These are phyloP conservation scores for Warburgia ugandensis DNA, from an alignment of 164 flowering plant genomes.

Conservation along the genomic window DNA sequence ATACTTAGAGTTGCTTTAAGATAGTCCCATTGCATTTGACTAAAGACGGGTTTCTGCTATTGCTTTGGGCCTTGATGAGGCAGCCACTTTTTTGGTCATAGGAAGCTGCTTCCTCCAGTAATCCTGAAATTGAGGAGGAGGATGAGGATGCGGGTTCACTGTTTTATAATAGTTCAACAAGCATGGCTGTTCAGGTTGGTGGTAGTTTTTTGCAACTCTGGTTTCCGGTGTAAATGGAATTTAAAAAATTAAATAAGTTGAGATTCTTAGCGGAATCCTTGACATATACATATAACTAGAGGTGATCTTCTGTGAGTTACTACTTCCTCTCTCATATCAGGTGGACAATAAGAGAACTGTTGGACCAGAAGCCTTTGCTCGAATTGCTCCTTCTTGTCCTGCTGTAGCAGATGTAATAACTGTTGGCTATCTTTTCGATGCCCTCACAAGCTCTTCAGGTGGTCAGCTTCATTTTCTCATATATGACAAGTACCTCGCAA, in stretches of 20 bases:
- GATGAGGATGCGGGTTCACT: slow-evolving; percentile 77
- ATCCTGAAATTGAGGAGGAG: slow-evolving; percentile 44
- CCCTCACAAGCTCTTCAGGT: slow-evolving; percentile 59
- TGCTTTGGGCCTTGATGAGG: slow-evolving; percentile 5
- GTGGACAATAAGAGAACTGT: slow-evolving; percentile 81
- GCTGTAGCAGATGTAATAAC: slow-evolving; percentile 63
- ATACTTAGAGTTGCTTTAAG: no score
- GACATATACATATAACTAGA: no score
- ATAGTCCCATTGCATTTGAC: no score
- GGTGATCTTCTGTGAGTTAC: no score
- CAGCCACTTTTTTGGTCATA: slow-evolving; percentile 15
- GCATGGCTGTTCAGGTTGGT: slow-evolving; percentile 78
- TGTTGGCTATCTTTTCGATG: slow-evolving; percentile 75
- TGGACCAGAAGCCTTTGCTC: slow-evolving; percentile 76
- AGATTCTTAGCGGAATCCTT: no score
- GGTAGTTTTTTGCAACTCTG: background rate
- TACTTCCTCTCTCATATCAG: slow-evolving; percentile 24
- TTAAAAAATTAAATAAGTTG: no score
- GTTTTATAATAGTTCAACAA: slow-evolving; percentile 61
- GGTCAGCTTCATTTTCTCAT: slow-evolving; percentile 70
- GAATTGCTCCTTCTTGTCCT: slow-evolving; percentile 79
- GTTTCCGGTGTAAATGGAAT: background rate
- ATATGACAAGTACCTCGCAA: slow-evolving; percentile 75
- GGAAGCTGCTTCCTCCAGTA: slow-evolving; percentile 33
- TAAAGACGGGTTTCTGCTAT: background rate